Percentiles rank a stretch among this genome's conserved stretches.
These are phyloP conservation scores for Quercus parvula DNA, from an alignment of 306 rosid genomes.

Conservation along the genomic window DNA sequence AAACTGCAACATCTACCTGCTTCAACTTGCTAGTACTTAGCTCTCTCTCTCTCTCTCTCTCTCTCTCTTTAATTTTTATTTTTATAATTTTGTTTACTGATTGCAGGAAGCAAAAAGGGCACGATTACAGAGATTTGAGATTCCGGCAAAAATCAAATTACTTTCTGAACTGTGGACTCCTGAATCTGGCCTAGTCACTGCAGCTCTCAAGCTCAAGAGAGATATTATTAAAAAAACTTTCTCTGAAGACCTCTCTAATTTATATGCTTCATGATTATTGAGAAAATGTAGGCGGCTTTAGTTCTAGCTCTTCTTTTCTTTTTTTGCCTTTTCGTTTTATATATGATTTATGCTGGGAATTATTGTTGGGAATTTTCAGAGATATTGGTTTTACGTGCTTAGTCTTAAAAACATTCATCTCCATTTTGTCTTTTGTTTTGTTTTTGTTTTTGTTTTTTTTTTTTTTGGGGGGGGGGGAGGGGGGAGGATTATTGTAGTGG, in stretches of 20 bases:
- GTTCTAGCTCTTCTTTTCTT: constrained; percentile 4
- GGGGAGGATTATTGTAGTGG: too few relatives aligned
- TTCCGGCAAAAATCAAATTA: constrained; percentile 73
- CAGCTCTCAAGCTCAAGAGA: constrained; percentile 95
- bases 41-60: neutral
- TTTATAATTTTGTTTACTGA: neutral
- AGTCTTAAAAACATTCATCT: neutral
- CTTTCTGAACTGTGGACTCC: constrained; percentile 82
- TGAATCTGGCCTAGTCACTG: constrained; percentile 86
- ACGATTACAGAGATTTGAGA: constrained; percentile 79
- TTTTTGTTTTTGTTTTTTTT: neutral
- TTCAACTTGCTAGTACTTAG: neutral
- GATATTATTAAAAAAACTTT: constrained; percentile 68
- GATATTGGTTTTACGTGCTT: constrained; percentile 18
- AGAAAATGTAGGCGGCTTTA: constrained; percentile 1
- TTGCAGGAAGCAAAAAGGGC: constrained; percentile 83
- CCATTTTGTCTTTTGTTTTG: neutral
- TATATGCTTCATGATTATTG: constrained; percentile 42
- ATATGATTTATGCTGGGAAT: constrained; percentile 13
- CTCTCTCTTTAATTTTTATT: neutral
- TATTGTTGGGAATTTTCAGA: constrained; percentile 17
- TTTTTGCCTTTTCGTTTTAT: neutral
- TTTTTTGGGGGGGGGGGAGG: too few relatives aligned
- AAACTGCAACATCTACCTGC: neutral
- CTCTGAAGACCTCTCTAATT: constrained; percentile 55